Conservation (phyloP, 2,329 filamentous ascomycete species). For the Phyllachora maydis region DNA sequence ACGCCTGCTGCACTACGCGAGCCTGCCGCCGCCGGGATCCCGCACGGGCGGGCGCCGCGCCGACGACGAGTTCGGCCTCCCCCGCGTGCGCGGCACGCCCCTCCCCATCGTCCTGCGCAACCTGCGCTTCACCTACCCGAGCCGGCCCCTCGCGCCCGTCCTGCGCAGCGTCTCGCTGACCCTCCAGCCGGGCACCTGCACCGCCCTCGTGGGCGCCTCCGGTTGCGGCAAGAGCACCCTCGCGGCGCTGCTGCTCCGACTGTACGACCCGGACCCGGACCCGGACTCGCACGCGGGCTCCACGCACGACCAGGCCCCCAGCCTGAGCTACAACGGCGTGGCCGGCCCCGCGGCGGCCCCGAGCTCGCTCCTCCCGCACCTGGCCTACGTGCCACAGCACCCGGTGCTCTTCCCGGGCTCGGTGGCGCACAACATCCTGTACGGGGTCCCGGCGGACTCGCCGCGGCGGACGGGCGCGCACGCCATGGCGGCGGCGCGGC, state of each 20-base stretch:
- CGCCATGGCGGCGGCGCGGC: conserved; percentile 28
- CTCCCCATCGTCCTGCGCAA: conserved; percentile 30
- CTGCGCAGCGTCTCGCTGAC: conserved; percentile 45
- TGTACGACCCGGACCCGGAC: conserved; percentile 46
- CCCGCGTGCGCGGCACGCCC: too few species aligned
- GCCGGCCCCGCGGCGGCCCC: not conserved
- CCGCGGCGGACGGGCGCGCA: conserved; percentile 21
- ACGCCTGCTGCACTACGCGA: conserved; percentile 49
- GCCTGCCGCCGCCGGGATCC: too few species aligned
- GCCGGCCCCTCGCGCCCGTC: conserved; percentile 25
- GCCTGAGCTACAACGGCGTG: not conserved
- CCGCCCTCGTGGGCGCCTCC: conserved; percentile 64
- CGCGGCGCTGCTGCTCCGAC: conserved; percentile 48
- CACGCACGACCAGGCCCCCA: not conserved
- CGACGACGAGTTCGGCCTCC: too few species aligned
- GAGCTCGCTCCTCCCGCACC: conserved; percentile 16
- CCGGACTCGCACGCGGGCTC: too few species aligned
- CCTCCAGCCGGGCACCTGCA: conserved; percentile 41
- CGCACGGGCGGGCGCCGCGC: too few species aligned
- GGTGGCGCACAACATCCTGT: conserved; percentile 63
- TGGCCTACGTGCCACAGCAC: conserved; percentile 49
- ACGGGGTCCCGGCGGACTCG: conserved; percentile 43
- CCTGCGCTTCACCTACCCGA: conserved; percentile 54
- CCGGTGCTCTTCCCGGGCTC: conserved; percentile 62
- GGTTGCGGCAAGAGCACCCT: conserved; percentile 88